These are phyloP conservation scores for Salix caprea DNA, from an alignment of 345 rosid species.

Conservation along the genomic window DNA sequence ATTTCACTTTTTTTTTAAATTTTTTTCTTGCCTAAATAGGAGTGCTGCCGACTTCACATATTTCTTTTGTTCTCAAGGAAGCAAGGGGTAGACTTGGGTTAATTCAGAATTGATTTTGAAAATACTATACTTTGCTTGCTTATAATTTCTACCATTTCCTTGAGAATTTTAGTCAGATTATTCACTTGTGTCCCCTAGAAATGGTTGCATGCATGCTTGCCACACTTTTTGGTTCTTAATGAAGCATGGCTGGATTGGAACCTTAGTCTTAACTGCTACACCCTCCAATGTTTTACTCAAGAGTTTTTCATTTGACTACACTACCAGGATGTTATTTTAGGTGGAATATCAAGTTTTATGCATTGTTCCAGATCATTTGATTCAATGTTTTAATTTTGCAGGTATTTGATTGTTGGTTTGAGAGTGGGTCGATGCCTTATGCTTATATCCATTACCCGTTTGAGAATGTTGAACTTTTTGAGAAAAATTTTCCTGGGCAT, in stretches of 20 bases:
- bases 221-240: not conserved
- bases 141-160: not conserved
- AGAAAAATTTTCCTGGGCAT: slow-evolving; percentile 93
- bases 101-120: not conserved
- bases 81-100: not conserved
- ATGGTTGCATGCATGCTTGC: not conserved
- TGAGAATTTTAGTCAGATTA: not conserved
- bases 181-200: not conserved
- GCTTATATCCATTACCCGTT: slow-evolving; percentile 98
- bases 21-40: not conserved
- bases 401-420: slow-evolving; percentile 99
- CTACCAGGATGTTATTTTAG: not conserved
- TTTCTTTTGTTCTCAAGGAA: not conserved
- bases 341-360: not conserved
- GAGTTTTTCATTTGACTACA: not conserved
- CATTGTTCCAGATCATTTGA: not conserved
- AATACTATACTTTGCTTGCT: not conserved
- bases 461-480: slow-evolving; percentile 85
- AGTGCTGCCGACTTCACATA: not conserved
- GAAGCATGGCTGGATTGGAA: not conserved
- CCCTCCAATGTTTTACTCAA: not conserved
- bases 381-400: slow-evolving; percentile 27
- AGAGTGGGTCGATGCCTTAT: slow-evolving; percentile 99
- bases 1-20: not conserved
- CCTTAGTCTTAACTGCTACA: not conserved